Conservation (phyloP, 345 rosid genomes). For the Corchorus capsularis region DNA sequence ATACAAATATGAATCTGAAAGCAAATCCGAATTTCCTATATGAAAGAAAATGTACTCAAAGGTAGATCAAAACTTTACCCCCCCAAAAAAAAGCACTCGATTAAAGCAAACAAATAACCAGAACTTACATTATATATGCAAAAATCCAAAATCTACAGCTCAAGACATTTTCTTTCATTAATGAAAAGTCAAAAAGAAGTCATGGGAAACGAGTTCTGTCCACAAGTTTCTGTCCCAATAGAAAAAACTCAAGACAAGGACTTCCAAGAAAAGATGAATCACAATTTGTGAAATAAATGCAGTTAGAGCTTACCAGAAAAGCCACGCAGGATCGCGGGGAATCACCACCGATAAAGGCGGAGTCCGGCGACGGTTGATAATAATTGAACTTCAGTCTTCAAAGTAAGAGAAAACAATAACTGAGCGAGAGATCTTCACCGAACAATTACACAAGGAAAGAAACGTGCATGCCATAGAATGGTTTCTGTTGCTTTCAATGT, state of each 20-base stretch:
- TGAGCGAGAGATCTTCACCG: not conserved
- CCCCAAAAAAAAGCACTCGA: not conserved
- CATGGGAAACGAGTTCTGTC: not conserved
- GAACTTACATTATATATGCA: not conserved
- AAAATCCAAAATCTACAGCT: not conserved
- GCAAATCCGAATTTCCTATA: not conserved
- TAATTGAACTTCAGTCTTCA: not conserved
- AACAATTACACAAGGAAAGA: too few species aligned
- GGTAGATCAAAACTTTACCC: not conserved
- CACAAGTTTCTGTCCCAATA: not conserved
- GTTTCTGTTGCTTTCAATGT: too few species aligned
- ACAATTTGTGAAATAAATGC: not conserved
- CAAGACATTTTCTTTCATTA: not conserved
- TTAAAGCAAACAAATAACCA: not conserved
- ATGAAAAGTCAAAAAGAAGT: not conserved
- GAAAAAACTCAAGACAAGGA: not conserved
- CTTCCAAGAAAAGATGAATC: not conserved
- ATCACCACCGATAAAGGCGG: not conserved
- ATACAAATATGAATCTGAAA: constrained; percentile 6
- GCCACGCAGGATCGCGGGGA: not conserved
- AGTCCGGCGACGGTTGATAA: not conserved
- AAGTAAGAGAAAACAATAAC: not conserved
- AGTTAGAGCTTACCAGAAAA: not conserved
- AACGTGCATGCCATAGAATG: too few species aligned
- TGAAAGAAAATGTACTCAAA: not conserved